Conservation (phyloP, 2,329 filamentous ascomycete species). For the Leptographium wingfieldii region DNA sequence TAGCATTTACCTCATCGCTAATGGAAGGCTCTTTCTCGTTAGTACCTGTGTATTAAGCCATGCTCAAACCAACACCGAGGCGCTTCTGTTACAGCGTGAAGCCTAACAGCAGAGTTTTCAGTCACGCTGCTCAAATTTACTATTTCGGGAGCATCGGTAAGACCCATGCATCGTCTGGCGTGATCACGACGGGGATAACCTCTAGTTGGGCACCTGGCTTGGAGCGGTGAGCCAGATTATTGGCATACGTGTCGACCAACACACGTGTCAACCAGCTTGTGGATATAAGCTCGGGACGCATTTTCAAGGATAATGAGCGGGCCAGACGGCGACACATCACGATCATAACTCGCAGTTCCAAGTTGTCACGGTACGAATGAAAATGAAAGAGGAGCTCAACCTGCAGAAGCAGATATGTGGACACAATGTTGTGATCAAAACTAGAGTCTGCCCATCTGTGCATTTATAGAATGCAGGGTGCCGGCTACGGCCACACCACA, state of each 20-base stretch:
- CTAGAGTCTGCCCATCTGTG: not conserved
- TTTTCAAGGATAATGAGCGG: not conserved
- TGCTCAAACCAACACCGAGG: no score
- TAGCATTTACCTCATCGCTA: no score
- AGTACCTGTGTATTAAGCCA: no score
- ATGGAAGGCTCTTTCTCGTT: no score
- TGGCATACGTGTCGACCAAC: not conserved
- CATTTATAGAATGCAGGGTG: slow-evolving; percentile 5
- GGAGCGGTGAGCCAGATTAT: not conserved
- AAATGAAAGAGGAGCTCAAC: not conserved
- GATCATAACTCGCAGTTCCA: not conserved
- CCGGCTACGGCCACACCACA: slow-evolving; percentile 9
- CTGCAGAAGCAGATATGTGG: not conserved
- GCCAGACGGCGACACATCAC: not conserved
- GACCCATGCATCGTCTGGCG: not conserved
- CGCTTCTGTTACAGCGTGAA: no score
- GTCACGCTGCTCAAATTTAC: no score
- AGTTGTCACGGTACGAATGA: slow-evolving; percentile 7
- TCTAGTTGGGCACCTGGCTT: not conserved
- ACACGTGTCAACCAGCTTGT: not conserved
- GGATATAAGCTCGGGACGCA: not conserved
- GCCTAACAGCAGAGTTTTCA: no score
- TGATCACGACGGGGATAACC: not conserved
- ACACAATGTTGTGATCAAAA: slow-evolving; percentile 5
- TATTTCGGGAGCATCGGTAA: not conserved